A percentile compares a stretch with the other conserved stretches of the same genome.
Conservation (phyloP, 2,329 filamentous ascomycete species). For the Fusarium brachygibbosum region DNA sequence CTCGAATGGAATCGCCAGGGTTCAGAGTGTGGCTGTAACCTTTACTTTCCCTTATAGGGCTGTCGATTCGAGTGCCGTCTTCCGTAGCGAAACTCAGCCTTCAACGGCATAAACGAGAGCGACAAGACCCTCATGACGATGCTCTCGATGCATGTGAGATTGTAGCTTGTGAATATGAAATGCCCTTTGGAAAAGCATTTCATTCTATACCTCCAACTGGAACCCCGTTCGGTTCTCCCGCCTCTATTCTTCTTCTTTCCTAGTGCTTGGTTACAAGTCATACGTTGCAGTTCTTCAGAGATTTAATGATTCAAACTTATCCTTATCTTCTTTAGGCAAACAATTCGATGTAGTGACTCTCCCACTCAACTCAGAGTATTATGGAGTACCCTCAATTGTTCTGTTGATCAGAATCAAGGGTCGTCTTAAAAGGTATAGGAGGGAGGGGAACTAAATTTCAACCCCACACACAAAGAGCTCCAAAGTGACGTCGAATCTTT, state of each 20-base stretch:
- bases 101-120: constrained; percentile 10
- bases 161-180: neutral
- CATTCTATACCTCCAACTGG: neutral
- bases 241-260: neutral
- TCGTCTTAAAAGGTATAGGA: constrained; percentile 3
- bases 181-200: neutral
- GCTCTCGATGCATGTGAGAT: constrained; percentile 5
- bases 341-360: neutral
- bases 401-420: constrained; percentile 12
- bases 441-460: neutral
- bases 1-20: constrained; percentile 3
- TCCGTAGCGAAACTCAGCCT: constrained; percentile 9
- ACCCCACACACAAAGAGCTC: constrained; percentile 18
- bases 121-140: neutral
- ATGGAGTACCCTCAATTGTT: neutral
- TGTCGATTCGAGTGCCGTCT: constrained; percentile 29
- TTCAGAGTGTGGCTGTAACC: constrained; percentile 19
- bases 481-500: constrained; percentile 36
- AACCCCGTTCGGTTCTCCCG: neutral
- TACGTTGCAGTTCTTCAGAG: neutral
- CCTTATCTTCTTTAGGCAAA: neutral
- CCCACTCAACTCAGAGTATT: neutral
- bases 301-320: neutral
- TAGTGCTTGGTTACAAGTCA: neutral
- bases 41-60: constrained; percentile 35